Evolutionary conservation across 352 stramenopile genomes (phyloP).

Genomic region (Stramenopiles sp.): DNA sequence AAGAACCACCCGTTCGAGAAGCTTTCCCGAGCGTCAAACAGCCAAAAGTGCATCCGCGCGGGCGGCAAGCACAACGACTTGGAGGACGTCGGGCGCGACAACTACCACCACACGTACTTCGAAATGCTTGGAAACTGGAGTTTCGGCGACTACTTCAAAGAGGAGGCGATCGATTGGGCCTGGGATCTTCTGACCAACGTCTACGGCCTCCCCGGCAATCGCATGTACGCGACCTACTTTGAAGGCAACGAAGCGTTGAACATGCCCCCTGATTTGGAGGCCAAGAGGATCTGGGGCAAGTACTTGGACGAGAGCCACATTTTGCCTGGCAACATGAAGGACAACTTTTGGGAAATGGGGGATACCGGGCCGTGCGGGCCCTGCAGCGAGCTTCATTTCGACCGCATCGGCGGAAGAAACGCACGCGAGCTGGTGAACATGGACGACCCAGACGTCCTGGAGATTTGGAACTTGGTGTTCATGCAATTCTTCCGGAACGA

Average conservation of each 20-base stretch:
- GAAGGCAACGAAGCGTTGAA: conserved; percentile 64
- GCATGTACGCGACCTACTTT: conserved; percentile 97
- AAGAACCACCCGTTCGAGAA: conserved; percentile 68
- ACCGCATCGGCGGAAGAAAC: conserved; percentile 83
- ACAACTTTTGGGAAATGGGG: conserved; percentile 99
- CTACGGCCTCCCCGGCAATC: conserved; percentile 59
- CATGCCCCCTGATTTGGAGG: not conserved
- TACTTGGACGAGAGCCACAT: conserved; percentile 61
- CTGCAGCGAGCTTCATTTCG: conserved; percentile 98
- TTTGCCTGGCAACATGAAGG: conserved; percentile 77
- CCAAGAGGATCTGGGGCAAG: conserved; percentile 24
- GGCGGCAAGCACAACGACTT: conserved; percentile 99
- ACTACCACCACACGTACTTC: conserved; percentile 99
- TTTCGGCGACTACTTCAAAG: conserved; percentile 98
- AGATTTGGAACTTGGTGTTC: conserved; percentile 99
- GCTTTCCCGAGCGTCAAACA: conserved; percentile 76
- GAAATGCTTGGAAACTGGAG: conserved; percentile 98
- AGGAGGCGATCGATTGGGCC: conserved; percentile 84
- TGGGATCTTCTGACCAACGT: conserved; percentile 88
- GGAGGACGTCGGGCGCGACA: conserved; percentile 94
- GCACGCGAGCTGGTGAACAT: conserved; percentile 79
- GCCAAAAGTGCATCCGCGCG: conserved; percentile 97
- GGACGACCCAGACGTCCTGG: conserved; percentile 91
- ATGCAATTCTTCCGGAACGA: conserved; percentile 94
- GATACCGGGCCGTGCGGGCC: conserved; percentile 93